phyloP scores from a whole-genome alignment of 495 filamentous ascomycete genomes.

The Tuber umbilicatum region DNA sequence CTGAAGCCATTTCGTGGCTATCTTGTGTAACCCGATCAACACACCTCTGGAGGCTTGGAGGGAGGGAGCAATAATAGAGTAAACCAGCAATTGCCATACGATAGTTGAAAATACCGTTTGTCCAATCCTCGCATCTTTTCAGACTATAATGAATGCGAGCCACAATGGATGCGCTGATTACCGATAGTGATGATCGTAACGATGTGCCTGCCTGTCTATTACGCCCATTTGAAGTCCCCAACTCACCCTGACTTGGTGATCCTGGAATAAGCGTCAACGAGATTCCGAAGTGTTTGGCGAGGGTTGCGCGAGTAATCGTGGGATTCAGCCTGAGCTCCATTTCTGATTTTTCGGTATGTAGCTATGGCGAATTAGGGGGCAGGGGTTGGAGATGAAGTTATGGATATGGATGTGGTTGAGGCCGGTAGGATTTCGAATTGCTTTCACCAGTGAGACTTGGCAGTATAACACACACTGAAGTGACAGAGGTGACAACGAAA shows the following conservation, averaged over 20 bases:
- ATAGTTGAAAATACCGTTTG: constrained; percentile 92
- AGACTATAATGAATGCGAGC: constrained; percentile 84
- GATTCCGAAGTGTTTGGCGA: constrained; percentile 89
- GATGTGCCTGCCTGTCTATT: constrained; percentile 97
- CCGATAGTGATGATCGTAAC: constrained; percentile 98
- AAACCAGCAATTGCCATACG: constrained; percentile 99
- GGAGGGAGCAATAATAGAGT: constrained; percentile 27
- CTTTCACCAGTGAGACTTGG: neutral
- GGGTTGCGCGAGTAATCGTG: constrained; percentile 93
- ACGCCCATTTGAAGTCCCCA: constrained; percentile 89
- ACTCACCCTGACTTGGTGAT: constrained; percentile 74
- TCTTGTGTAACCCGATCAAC: neutral
- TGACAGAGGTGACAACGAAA: too few species aligned
- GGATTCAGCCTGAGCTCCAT: constrained; percentile 87
- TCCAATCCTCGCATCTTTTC: constrained; percentile 51
- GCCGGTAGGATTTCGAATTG: neutral
- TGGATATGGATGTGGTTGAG: neutral
- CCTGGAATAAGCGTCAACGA: constrained; percentile 72
- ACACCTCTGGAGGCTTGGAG: neutral
- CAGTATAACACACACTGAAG: too few species aligned
- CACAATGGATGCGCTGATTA: constrained; percentile 82
- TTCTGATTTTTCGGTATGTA: constrained; percentile 16
- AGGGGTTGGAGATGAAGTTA: too few species aligned
- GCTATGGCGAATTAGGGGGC: too few species aligned
- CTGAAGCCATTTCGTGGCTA: constrained; percentile 96